Conservation (phyloP, 2,329 filamentous ascomycete species). For the Byssochlamys sp. region DNA sequence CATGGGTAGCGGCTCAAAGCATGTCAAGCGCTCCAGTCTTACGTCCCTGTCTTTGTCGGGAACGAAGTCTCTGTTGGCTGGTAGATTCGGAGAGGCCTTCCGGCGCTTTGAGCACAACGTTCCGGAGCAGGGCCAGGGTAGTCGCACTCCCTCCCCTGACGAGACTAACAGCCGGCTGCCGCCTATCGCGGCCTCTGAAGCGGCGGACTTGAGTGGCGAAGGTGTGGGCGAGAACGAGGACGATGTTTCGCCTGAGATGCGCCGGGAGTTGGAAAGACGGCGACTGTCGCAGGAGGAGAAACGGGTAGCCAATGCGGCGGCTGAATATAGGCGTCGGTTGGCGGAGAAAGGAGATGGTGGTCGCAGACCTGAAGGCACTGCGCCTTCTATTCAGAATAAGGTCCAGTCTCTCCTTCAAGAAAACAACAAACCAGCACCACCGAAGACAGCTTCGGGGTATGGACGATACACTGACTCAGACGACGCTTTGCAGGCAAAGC, state of each 20-base stretch:
- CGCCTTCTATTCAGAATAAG: conserved; percentile 81
- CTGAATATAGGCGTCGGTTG: conserved; percentile 72
- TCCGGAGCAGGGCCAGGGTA: conserved; percentile 20
- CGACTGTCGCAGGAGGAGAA: conserved; percentile 78
- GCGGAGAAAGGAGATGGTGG: conserved; percentile 50
- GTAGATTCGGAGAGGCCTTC: conserved; percentile 88
- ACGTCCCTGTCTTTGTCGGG: conserved; percentile 58
- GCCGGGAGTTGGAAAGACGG: conserved; percentile 76
- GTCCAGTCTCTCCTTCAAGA: conserved; percentile 76
- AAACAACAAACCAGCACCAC: conserved; percentile 50
- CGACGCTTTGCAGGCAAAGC: conserved; percentile 32
- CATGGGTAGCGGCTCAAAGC: conserved; percentile 49
- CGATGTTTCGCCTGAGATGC: conserved; percentile 73
- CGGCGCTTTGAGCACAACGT: conserved; percentile 68
- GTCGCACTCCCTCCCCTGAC: conserved; percentile 32
- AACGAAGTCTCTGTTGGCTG: conserved; percentile 72
- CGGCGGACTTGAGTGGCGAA: conserved; percentile 58
- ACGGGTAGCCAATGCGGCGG: conserved; percentile 77
- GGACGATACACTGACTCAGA: conserved; percentile 65
- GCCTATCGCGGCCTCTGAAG: conserved; percentile 67
- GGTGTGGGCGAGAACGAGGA: conserved; percentile 60
- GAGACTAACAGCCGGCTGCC: conserved; percentile 44
- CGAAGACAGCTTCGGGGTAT: conserved; percentile 76
- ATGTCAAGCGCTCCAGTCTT: conserved; percentile 64
- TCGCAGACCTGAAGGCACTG: conserved; percentile 47